Percentiles rank a stretch among this genome's conserved stretches.
phyloP scores from a whole-genome alignment of 768 basidiomycete genomes.

The Xerocomus spinulosus region DNA sequence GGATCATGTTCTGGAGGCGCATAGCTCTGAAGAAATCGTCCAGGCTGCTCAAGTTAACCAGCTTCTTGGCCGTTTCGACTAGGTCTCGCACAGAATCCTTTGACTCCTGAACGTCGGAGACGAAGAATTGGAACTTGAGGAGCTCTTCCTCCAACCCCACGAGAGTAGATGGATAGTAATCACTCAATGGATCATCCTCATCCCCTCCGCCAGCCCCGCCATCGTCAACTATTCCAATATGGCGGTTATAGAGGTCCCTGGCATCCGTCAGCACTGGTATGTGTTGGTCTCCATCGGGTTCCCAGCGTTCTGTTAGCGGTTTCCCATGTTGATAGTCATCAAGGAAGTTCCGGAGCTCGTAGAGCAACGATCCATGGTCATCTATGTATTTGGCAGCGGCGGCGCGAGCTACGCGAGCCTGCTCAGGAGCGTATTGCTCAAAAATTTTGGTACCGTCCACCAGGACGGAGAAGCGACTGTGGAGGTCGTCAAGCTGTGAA shows the following conservation, averaged over 20 bases:
- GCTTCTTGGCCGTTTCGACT: neutral
- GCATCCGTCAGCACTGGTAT: neutral
- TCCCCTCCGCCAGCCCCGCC: too few relatives aligned
- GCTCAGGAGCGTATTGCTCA: neutral
- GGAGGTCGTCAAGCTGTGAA: neutral
- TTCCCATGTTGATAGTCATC: neutral
- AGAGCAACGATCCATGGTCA: neutral
- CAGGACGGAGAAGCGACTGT: neutral
- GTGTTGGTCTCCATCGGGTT: too few relatives aligned
- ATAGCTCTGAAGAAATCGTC: neutral
- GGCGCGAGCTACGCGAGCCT: neutral
- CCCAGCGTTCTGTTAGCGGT: too few relatives aligned
- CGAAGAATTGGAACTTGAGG: neutral
- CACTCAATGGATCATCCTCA: neutral
- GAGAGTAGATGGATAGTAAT: neutral
- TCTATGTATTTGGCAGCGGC: neutral
- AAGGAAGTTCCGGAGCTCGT: neutral
- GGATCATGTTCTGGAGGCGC: neutral
- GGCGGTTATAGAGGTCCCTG: neutral
- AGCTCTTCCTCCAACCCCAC: neutral
- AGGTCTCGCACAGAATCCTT: neutral
- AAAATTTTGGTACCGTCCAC: neutral
- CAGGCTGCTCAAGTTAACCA: neutral
- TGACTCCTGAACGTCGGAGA: neutral
- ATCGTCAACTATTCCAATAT: neutral